Conservation (phyloP, 2,329 filamentous ascomycete genomes). For the Ophiostoma pallidulum region DNA sequence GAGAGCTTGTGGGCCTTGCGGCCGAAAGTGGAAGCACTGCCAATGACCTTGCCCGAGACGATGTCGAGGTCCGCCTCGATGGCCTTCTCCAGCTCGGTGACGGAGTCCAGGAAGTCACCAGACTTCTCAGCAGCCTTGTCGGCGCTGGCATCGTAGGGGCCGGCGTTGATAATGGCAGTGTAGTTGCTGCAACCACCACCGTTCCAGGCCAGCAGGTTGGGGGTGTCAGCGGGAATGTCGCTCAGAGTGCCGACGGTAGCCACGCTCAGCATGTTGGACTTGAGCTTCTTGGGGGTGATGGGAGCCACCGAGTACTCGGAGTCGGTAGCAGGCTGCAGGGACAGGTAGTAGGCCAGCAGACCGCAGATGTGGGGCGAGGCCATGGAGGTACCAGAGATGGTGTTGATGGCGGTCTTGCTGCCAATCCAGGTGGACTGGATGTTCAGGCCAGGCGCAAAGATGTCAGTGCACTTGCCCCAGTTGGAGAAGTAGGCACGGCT, state of each 20-base stretch:
- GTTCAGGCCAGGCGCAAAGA: conserved; percentile 95
- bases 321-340: conserved; percentile 81
- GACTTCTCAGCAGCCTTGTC: conserved; percentile 26
- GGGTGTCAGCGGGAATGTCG: conserved; percentile 77
- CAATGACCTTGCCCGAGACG: conserved; percentile 46
- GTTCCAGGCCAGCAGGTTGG: conserved; percentile 98
- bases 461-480: conserved; percentile 98
- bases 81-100: conserved; percentile 52
- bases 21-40: conserved; percentile 42
- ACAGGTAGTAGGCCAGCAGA: conserved; percentile 95
- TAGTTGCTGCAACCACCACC: conserved; percentile 92
- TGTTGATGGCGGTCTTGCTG: conserved; percentile 92
- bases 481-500: conserved; percentile 99
- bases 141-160: conserved; percentile 50
- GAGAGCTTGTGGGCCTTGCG: conserved; percentile 52
- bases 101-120: conserved; percentile 29
- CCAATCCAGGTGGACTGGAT: conserved; percentile 98
- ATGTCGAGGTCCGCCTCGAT: conserved; percentile 53
- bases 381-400: conserved; percentile 99
- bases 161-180: conserved; percentile 65
- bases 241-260: conserved; percentile 68
- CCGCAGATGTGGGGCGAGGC: conserved; percentile 94
- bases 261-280: conserved; percentile 75
- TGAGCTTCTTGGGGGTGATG: conserved; percentile 89
- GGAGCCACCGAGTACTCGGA: conserved; percentile 84